Evolutionary conservation across 2,329 filamentous ascomycete species (phyloP).

Genomic region (Stachybotrys elegans): DNA sequence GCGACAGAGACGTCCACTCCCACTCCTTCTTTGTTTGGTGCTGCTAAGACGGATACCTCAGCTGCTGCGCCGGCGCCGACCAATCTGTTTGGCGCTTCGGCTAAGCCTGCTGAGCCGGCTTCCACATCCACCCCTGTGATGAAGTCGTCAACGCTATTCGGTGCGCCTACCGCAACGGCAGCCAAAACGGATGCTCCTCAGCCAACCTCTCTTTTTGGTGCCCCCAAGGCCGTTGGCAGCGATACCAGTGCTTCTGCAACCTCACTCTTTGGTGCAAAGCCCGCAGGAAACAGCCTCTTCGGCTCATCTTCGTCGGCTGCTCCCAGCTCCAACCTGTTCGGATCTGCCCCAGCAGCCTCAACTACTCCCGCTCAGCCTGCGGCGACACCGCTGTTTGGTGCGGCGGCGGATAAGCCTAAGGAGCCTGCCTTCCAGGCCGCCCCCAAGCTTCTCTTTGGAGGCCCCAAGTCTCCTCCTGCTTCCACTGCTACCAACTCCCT

Average conservation of each 20-base stretch:
- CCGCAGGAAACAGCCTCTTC: conserved; percentile 23
- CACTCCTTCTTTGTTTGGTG: conserved; percentile 18
- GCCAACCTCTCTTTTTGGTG: conserved; percentile 26
- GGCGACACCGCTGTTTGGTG: conserved; percentile 28
- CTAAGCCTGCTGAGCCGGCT: conserved; percentile 24
- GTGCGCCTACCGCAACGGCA: conserved; percentile 24
- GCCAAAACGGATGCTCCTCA: conserved; percentile 14
- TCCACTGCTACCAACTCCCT: conserved; percentile 19
- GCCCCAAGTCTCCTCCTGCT: conserved; percentile 27
- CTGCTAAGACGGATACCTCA: conserved; percentile 18
- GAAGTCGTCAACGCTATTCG: conserved; percentile 28
- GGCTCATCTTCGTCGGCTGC: conserved; percentile 16
- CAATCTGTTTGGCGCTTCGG: conserved; percentile 32
- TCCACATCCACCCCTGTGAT: conserved; percentile 15
- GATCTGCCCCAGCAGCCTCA: conserved; percentile 6
- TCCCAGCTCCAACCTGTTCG: background rate
- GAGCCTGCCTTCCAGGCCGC: conserved; percentile 16
- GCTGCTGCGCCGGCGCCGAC: conserved; percentile 13
- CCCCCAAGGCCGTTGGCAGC: conserved; percentile 9
- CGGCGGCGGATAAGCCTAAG: conserved; percentile 22
- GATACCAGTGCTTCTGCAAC: conserved; percentile 12
- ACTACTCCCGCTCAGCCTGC: conserved; percentile 9
- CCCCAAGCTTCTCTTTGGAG: conserved; percentile 32
- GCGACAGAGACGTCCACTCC: conserved; percentile 20
- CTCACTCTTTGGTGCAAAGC: conserved; percentile 19